Evolutionary conservation across 2,329 filamentous ascomycete genomes (phyloP), one percentile per base, ranked within the genome.

Genomic region (Ophiostoma sp.): DNA sequence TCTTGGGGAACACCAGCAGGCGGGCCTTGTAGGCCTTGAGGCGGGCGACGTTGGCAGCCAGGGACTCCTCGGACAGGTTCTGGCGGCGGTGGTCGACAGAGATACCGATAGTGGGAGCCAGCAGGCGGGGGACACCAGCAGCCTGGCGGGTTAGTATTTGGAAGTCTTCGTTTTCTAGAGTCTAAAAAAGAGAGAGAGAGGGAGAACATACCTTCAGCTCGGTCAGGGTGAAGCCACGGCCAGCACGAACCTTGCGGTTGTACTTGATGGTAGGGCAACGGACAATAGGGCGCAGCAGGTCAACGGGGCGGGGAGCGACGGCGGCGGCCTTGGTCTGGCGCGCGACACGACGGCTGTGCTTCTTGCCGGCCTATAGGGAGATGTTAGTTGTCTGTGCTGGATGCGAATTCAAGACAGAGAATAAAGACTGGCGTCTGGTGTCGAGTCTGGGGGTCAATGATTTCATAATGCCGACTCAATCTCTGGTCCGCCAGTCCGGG

Each of bases 231-330:
- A 99, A 99, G 82, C 95, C 95, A 87, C 95, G 93, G 83, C 95
- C 95, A 80, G 93, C 89, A 82, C 95, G 91, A 81, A 96, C 91
- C 82, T 93, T 93, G 82, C 95, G 94, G 92, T 99, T 99, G 89
- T 99, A 96, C 89, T 96, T 97, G 87, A 97, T 84, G 79, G 92
- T 94, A 81, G 95, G 94, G 90, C 94, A 98, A 86, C 94, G 92
- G 78, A 99, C 94, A 83, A 98, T 85, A 77, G 95, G 95, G 82
- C 94, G 90, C 81, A 99, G 89, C 85, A 92, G 94, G 89, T 99
- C 95, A 83, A 97, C 92, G 77, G 95, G 95, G 79, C 95, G 93
- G 81, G 95, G 95, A 81, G 95, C 95, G 80, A 98, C 87, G 79
- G 92, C 90, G 79, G 93, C 94, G 80, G 94, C 94, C 91, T 98